Base-by-base conservation (phyloP, 768 basidiomycete species). In the Mycena vitilis region DNA sequence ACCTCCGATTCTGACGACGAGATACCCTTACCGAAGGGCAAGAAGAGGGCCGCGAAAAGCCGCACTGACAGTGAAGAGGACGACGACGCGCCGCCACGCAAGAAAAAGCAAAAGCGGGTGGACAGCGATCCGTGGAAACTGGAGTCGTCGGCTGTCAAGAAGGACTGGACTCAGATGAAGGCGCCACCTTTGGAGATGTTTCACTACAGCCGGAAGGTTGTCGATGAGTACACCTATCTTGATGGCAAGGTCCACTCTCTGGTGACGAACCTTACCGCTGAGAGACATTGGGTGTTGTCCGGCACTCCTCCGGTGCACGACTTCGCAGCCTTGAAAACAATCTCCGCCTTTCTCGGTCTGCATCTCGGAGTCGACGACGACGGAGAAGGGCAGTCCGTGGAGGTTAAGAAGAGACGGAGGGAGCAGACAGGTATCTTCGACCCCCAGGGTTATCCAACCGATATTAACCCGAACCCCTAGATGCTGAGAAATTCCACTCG, bases 201-300 rank as follows among this genome's bases (percentile, higher is more conserved):
- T 88, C 88, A 95, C 75, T 98, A 94, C 77, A 83, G 93, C 5
- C 91, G 96, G 7, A 87, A 93, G 36, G 92, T 98, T 58, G 90
- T 97, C 48, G 96, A 98, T 79, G 96, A 98, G 76, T 98, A 96
- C 78, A 96, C 95, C 1, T 98, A 98, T 74, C 85, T 96, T 25
- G 89, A 91, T 30, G 94, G 93, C 61, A 90, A 92, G 73, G 85
- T 90, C 9, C 91, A 93, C 69, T 85, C 93, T 4, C 84, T 95
- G 73, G 86, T 97, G 44, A 94, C 93, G 4, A 87, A 86, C 55
- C 79, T 96, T 23, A 88, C 89, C 13, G 91, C 94, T 0, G 89
- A 91, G 57, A 86, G 94, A 51, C 92, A 91, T 63, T 98, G 96
- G 96, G 94, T 98, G 8, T 85, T 98, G n/a, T 98, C 96, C 3